Base-by-base conservation (phyloP, 192 early-diverging fungal genomes). In the Martensiomyces pterosporus region DNA sequence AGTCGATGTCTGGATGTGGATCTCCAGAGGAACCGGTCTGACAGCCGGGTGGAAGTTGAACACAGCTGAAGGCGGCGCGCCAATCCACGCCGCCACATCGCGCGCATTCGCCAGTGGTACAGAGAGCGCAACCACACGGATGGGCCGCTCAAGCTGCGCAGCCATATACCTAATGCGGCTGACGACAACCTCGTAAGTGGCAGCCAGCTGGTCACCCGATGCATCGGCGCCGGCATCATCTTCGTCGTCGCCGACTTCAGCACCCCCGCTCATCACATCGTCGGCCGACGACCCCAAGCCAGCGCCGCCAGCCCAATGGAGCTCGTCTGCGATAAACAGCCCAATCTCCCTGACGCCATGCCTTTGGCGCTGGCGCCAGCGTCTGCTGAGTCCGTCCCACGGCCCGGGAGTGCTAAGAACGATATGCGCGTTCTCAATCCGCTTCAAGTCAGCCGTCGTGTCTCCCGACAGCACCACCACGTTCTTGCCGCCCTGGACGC, bases 21-120 rank as follows among this genome's bases (percentile, higher is more conserved):
- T 91, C 64, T 97, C 95, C 49, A 99, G 71, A 12, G 97, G 94
- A 29, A 94, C 82, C 17, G 93, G 88, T 1, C 97, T 82, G 13
- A 97, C 94, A 14, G 82, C 87, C 21, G 94, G 94, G 32, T 87
- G 83, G 75, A 99, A 99, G 64, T 94, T 99, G 66, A 91, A 95
- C n/a, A 92, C 83, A 5, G 81, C 76, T 4, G 80, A 75, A 18
- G 67, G 54, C 0, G 84, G 80, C 0, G 88, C 88, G 25, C 93
- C 94, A 50, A 99, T 89, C 97, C 97, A 99, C 54, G 93, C 90
- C 2, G 92, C 97, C 32, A 99, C 68, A 55, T 99, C 97, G n/a
- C 86, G 78, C n/a, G 95, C 94, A 64, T 99, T 99, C 18, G 94
- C 91, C 36, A 99, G 55, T 2, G 90, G 90, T 2, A 90, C 85